A percentile compares a stretch with the other conserved stretches of the same genome.
Evolutionary conservation across 805 yeast species (phyloP).

Genomic region (Metschnikowia cubensis): DNA sequence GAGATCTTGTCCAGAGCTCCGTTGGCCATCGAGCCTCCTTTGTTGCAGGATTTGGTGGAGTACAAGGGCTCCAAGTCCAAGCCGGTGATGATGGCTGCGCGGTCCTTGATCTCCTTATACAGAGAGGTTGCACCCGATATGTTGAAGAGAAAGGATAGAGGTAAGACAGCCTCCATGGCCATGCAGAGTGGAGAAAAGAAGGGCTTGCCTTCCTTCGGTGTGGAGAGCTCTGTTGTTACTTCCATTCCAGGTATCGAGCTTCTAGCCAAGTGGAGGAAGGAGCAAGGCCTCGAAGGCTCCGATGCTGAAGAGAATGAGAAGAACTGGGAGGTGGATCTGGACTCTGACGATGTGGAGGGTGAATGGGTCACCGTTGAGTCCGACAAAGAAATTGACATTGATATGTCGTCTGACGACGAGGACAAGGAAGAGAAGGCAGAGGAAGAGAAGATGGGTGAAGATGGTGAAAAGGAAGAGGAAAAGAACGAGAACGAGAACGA

Average conservation of each 20-base stretch:
- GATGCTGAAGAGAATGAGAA: conserved; percentile 46
- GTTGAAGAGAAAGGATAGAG: conserved; percentile 87
- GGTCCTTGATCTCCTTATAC: conserved; percentile 77
- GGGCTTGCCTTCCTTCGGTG: conserved; percentile 62
- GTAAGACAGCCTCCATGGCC: conserved; percentile 85
- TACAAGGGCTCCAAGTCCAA: conserved; percentile 93
- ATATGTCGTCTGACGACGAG: conserved; percentile 47
- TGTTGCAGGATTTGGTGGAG: conserved; percentile 84
- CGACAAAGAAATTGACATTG: conserved; percentile 65
- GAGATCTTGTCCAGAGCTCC: conserved; percentile 94
- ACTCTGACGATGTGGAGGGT: conserved; percentile 63
- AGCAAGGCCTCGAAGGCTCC: conserved; percentile 52
- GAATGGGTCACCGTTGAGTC: conserved; percentile 90
- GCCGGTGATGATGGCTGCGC: conserved; percentile 92
- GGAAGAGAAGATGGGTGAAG: conserved; percentile 15
- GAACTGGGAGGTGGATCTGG: conserved; percentile 61
- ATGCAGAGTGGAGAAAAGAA: conserved; percentile 55
- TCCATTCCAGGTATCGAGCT: conserved; percentile 90
- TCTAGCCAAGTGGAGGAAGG: conserved; percentile 78
- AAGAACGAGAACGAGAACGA: conserved; percentile 31
- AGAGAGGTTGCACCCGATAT: conserved; percentile 96
- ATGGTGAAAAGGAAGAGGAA: conserved; percentile 31
- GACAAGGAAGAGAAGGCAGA: conserved; percentile 27
- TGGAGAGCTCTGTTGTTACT: conserved; percentile 56
- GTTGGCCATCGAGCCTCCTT: conserved; percentile 81